phyloP scores from a whole-genome alignment of 2,329 filamentous ascomycete species.

The Fusarium domesticum region DNA sequence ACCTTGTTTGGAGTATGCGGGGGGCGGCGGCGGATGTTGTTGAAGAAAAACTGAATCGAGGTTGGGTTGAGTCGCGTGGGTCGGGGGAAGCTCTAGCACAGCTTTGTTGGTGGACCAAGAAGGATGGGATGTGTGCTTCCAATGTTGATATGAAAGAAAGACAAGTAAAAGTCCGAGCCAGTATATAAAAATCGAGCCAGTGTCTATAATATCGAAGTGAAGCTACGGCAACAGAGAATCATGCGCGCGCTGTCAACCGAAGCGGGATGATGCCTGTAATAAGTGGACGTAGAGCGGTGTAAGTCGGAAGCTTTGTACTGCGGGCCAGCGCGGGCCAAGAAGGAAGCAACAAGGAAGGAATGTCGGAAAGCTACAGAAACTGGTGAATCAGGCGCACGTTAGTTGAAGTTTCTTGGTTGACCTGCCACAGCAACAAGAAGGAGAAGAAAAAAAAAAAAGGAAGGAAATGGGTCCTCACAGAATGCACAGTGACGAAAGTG shows the following conservation, averaged over 20 bases:
- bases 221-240: conserved; percentile 6
- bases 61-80: conserved; percentile 5
- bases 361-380: conserved; percentile 11
- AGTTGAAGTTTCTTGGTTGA: not conserved
- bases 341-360: conserved; percentile 12
- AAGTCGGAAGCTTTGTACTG: conserved; percentile 25
- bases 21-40: conserved; percentile 10
- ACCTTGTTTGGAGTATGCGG: conserved; percentile 4
- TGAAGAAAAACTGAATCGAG: no score
- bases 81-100: conserved; percentile 1
- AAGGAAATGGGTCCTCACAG: not conserved
- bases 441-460: not conserved
- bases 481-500: not conserved
- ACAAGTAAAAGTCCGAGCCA: no score
- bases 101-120: not conserved
- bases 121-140: no score
- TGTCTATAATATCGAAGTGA: conserved; percentile 4
- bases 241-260: conserved; percentile 3
- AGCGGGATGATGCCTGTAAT: conserved; percentile 24
- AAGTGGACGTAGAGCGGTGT: conserved; percentile 28
- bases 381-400: not conserved
- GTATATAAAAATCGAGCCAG: conserved; percentile 7
- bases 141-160: no score
- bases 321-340: conserved; percentile 21
- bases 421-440: not conserved